phyloP scores from a whole-genome alignment of 768 basidiomycete genomes.

The Termitomyces sp. region DNA sequence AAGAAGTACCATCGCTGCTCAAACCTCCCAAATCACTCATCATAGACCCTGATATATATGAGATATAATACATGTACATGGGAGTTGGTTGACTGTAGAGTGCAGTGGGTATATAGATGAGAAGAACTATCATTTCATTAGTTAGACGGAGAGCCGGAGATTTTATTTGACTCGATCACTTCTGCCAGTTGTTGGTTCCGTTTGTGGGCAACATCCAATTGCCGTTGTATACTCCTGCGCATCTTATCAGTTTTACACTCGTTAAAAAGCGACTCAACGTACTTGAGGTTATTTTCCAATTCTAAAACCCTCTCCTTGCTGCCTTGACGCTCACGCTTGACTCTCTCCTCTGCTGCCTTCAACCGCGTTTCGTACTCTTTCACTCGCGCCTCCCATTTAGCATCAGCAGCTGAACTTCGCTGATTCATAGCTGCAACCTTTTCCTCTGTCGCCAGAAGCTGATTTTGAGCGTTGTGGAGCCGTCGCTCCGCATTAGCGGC shows the following conservation, averaged over 20 bases:
- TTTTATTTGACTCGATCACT: slow-evolving; percentile 42
- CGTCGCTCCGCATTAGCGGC: slow-evolving; percentile 85
- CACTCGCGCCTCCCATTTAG: slow-evolving; percentile 94
- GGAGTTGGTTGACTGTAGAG: background rate
- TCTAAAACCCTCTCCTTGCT: slow-evolving; percentile 81
- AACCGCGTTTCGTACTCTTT: slow-evolving; percentile 85
- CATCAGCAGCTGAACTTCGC: slow-evolving; percentile 70
- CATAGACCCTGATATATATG: background rate
- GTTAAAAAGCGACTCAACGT: slow-evolving; percentile 15
- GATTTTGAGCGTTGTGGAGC: slow-evolving; percentile 82
- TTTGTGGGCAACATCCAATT: slow-evolving; percentile 76
- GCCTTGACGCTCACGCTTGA: slow-evolving; percentile 92
- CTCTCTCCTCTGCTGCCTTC: slow-evolving; percentile 83
- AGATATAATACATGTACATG: slow-evolving; percentile 11
- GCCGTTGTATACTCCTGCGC: slow-evolving; percentile 67
- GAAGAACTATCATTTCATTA: background rate
- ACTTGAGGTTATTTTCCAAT: slow-evolving; percentile 73
- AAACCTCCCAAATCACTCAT: background rate
- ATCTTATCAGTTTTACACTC: background rate
- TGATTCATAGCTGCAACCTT: slow-evolving; percentile 72
- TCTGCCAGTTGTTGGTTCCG: slow-evolving; percentile 61
- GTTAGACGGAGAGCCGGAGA: slow-evolving; percentile 3
- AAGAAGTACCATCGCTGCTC: no score
- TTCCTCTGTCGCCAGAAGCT: slow-evolving; percentile 81
- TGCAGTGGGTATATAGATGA: slow-evolving; percentile 9